Conservation (phyloP, 1,284 basidiomycete species). For the Thecaphora thlaspeos region DNA sequence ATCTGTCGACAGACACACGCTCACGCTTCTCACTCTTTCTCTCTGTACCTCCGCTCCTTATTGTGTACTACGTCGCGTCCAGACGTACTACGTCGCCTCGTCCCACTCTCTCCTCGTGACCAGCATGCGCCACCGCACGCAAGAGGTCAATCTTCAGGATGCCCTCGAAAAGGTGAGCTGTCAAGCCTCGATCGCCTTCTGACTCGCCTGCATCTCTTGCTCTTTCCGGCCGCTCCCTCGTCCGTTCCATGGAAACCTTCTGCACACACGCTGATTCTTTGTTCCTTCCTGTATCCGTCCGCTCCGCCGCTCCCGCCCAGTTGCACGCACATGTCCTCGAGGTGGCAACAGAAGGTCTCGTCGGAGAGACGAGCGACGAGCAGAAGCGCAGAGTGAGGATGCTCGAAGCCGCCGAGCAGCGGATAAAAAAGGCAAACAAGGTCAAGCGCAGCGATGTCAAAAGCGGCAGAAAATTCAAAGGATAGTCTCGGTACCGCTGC, state of each 20-base stretch:
- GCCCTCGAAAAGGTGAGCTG: slow-evolving; percentile 23
- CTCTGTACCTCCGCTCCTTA: neutral
- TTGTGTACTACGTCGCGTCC: neutral
- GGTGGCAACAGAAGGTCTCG: slow-evolving; percentile 17
- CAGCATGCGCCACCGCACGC: slow-evolving; percentile 23
- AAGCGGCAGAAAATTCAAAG: slow-evolving; percentile 31
- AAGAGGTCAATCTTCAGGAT: slow-evolving; percentile 31
- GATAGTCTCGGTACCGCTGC: no score
- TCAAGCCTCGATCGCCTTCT: no score
- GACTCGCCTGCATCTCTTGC: no score
- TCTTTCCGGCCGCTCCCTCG: no score
- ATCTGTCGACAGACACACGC: no score
- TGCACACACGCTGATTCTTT: no score
- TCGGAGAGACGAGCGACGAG: slow-evolving; percentile 28
- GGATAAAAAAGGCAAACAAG: slow-evolving; percentile 32
- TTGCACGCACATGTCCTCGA: slow-evolving; percentile 28
- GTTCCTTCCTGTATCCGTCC: no score
- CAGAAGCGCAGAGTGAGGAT: slow-evolving; percentile 15
- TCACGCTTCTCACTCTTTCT: no score
- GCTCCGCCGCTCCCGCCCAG: neutral
- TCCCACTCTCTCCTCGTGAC: slow-evolving; percentile 24
- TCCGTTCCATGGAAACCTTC: no score
- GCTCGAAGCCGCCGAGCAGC: slow-evolving; percentile 25
- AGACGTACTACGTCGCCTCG: slow-evolving; percentile 33
- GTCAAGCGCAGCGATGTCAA: slow-evolving; percentile 34